Evolutionary conservation across 495 filamentous ascomycete species (phyloP).

Genomic region (Cercophora newfieldiana): DNA sequence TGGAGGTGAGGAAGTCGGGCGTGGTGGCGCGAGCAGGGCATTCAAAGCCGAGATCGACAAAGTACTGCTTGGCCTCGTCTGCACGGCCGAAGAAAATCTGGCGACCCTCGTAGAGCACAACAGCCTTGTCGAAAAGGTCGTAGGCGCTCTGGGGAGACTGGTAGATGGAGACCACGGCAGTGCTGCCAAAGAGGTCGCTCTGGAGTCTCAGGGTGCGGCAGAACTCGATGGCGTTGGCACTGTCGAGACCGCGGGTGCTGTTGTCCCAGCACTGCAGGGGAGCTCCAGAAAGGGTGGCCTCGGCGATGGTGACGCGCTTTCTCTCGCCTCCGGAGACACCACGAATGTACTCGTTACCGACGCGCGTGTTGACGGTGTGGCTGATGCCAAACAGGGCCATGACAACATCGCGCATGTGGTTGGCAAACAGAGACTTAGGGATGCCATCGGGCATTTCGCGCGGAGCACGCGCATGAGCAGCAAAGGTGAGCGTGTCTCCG

Average conservation of each 20-base stretch:
- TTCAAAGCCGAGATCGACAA: conserved; percentile 71
- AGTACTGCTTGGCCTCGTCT: conserved; percentile 64
- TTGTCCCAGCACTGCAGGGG: conserved; percentile 86
- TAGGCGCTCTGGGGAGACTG: conserved; percentile 78
- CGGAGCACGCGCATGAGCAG: conserved; percentile 68
- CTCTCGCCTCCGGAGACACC: conserved; percentile 82
- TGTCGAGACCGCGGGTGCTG: conserved; percentile 78
- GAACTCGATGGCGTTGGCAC: conserved; percentile 80
- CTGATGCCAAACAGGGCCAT: conserved; percentile 78
- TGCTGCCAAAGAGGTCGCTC: conserved; percentile 64
- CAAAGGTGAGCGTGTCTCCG: conserved; percentile 76
- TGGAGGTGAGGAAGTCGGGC: conserved; percentile 77
- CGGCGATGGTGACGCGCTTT: conserved; percentile 81
- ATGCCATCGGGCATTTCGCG: conserved; percentile 61
- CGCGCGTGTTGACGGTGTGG: conserved; percentile 73
- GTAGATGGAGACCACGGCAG: conserved; percentile 78
- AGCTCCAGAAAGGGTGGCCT: conserved; percentile 62
- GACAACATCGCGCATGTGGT: conserved; percentile 69
- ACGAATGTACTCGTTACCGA: conserved; percentile 78
- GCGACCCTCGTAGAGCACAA: conserved; percentile 77
- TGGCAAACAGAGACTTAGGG: conserved; percentile 57
- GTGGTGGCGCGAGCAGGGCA: conserved; percentile 73
- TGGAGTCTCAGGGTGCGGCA: conserved; percentile 65
- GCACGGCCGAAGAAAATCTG: conserved; percentile 79
- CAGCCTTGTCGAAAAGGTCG: conserved; percentile 76